phyloP scores from a whole-genome alignment of 371 early-diverging fungal species.

The Mortierella sp. region DNA sequence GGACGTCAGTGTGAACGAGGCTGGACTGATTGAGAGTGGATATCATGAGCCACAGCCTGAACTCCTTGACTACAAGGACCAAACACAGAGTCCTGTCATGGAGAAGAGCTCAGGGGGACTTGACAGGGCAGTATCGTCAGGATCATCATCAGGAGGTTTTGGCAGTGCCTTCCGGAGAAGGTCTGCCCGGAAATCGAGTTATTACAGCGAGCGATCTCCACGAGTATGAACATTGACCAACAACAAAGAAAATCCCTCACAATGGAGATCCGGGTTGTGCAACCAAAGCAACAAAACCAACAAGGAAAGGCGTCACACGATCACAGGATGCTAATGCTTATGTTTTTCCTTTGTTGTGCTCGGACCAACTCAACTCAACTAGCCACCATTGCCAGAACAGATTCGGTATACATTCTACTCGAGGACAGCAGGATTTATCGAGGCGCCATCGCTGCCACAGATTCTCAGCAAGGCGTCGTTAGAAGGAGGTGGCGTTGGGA shows the following conservation, averaged over 20 bases:
- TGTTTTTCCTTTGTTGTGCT: not conserved
- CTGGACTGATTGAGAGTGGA: slow-evolving; percentile 3
- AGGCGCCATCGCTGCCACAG: slow-evolving; percentile 34
- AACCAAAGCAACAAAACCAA: not conserved
- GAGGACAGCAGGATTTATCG: slow-evolving; percentile 34
- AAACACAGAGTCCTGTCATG: not conserved
- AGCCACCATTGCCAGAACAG: slow-evolving; percentile 41
- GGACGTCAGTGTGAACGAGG: slow-evolving; percentile 29
- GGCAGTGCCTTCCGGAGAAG: slow-evolving; percentile 21
- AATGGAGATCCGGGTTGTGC: not conserved
- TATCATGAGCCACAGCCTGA: not conserved
- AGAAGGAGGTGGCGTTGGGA: not conserved
- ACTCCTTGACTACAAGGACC: not conserved
- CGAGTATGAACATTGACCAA: slow-evolving; percentile 25
- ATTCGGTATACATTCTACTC: slow-evolving; percentile 47
- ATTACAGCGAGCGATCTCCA: slow-evolving; percentile 44
- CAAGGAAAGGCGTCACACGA: not conserved
- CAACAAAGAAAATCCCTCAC: not conserved
- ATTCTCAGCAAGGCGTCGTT: slow-evolving; percentile 25
- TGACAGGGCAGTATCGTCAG: slow-evolving; percentile 25
- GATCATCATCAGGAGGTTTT: slow-evolving; percentile 22
- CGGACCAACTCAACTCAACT: slow-evolving; percentile 3
- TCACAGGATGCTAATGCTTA: not conserved
- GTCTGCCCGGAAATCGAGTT: slow-evolving; percentile 44
- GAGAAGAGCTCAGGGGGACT: not conserved